A percentile compares a stretch with the other conserved stretches of the same genome.
Conservation (phyloP, 2,329 filamentous ascomycete genomes). For the Claviceps purpurea region DNA sequence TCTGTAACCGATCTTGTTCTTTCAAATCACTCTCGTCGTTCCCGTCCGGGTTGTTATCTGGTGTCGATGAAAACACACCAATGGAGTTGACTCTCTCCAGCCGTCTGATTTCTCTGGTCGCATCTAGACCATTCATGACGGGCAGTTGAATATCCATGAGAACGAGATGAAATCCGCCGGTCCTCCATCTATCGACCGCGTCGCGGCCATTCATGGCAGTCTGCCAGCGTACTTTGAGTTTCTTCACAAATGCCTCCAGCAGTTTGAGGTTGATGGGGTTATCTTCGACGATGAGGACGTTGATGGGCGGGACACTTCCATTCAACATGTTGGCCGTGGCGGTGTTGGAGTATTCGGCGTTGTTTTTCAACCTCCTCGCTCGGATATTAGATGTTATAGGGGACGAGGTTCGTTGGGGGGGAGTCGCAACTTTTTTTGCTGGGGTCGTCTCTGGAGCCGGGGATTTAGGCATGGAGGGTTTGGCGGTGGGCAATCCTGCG, state of each 20-base stretch:
- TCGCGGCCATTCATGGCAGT: constrained; percentile 94
- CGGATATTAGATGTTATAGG: constrained; percentile 32
- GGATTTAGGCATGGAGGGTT: constrained; percentile 37
- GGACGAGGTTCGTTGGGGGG: constrained; percentile 34
- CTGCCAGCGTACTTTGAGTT: constrained; percentile 89
- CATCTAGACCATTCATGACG: constrained; percentile 89
- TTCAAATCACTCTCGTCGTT: constrained; percentile 34
- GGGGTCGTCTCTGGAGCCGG: constrained; percentile 34
- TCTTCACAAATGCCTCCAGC: constrained; percentile 88
- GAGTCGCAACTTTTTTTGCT: constrained; percentile 40
- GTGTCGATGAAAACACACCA: constrained; percentile 70
- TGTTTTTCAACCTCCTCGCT: constrained; percentile 42
- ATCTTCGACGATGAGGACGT: constrained; percentile 94
- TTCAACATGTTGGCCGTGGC: constrained; percentile 55
- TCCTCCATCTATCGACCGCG: constrained; percentile 84
- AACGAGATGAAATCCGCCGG: constrained; percentile 87
- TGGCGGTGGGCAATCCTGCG: constrained; percentile 28
- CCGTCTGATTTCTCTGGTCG: constrained; percentile 85
- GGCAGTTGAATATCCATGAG: constrained; percentile 98
- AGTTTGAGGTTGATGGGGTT: constrained; percentile 96
- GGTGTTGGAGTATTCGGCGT: constrained; percentile 29
- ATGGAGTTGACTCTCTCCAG: constrained; percentile 85
- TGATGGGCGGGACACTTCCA: constrained; percentile 82
- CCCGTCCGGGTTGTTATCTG: constrained; percentile 32
- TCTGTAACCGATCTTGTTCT: constrained; percentile 56